Base-by-base conservation (phyloP, 495 filamentous ascomycete genomes). In the Talaromyces proteolyticus region DNA sequence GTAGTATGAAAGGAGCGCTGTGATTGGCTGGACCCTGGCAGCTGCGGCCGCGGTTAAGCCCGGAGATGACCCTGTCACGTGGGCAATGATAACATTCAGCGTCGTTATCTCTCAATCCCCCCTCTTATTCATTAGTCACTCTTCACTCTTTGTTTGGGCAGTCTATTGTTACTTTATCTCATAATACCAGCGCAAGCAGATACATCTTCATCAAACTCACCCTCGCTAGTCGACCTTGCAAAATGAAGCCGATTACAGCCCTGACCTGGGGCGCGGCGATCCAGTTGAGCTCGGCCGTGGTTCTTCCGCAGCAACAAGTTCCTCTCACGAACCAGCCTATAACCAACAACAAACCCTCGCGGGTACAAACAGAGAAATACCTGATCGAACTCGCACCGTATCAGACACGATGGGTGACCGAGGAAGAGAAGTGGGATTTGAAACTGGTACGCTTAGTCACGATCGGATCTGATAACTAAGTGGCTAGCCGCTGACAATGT, bases 341-440 rank as follows among this genome's bases (percentile, higher is more conserved):
- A 14, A 34, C 10, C 65, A 38, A 14, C 37, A 21, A 50, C 42
- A 20, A 52, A 14, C 3, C 40, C n/a, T 22, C 29, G 23, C 25
- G 18, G 10, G 16, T 24, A 11, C 29, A 63, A 19, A 51, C 58
- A 18, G 77, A 86, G 45, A 75, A 75, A 57, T 95, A 78, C 58
- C 76, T 93, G 26, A 86, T 98, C 52, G 91, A 98, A 73, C 68
- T 95, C n/a, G 73, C 79, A 14, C 92, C 90, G n/a, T 89, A 87
- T 51, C 77, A 89, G 55, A 90, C 81, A 19, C 67, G 73, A 69
- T 94, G 88, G 87, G 84, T 96, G 20, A 92, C 87, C 0, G 92
- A 98, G 57, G 89, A 95, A 23, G 83, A 95, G 70, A 98, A 98
- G 69, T 96, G 94, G 87, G 81, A 79, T 55, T 72, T 97, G 52